These are phyloP conservation scores for Diaporthe sp. DNA, from an alignment of 2,329 filamentous ascomycete genomes.

Conservation along the genomic window DNA sequence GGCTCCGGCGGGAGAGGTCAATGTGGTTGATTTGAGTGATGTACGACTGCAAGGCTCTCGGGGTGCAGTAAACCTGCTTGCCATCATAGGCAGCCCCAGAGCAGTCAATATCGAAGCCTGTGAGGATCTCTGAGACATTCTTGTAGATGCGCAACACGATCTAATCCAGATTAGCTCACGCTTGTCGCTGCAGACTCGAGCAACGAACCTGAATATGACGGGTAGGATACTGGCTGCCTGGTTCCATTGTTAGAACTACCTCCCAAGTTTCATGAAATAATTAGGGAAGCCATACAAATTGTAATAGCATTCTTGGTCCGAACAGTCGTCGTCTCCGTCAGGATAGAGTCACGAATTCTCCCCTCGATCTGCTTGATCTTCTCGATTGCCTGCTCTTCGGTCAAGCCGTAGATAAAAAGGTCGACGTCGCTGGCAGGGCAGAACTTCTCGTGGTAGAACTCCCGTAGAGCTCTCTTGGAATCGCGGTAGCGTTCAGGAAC, in stretches of 20 bases:
- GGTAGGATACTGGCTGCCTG: constrained; percentile 83
- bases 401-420: constrained; percentile 85
- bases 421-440: constrained; percentile 90
- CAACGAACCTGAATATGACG: constrained; percentile 76
- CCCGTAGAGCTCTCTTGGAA: constrained; percentile 73
- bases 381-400: constrained; percentile 81
- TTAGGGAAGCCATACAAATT: constrained; percentile 63
- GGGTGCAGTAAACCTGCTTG: constrained; percentile 82
- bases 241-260: constrained; percentile 20
- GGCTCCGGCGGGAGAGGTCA: constrained; percentile 83
- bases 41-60: constrained; percentile 82
- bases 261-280: neutral
- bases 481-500: constrained; percentile 72
- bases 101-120: constrained; percentile 90
- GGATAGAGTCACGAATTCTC: constrained; percentile 80
- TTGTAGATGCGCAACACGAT: constrained; percentile 90
- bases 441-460: constrained; percentile 86
- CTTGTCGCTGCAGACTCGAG: neutral
- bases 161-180: constrained; percentile 53
- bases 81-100: constrained; percentile 87
- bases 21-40: constrained; percentile 87
- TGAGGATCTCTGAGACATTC: constrained; percentile 85
- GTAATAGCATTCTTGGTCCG: constrained; percentile 91
- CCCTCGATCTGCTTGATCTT: constrained; percentile 88
- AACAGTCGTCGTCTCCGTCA: constrained; percentile 87